These are phyloP conservation scores for Atkinsonella texensis DNA, from an alignment of 2,329 filamentous ascomycete species.

Conservation along the genomic window DNA sequence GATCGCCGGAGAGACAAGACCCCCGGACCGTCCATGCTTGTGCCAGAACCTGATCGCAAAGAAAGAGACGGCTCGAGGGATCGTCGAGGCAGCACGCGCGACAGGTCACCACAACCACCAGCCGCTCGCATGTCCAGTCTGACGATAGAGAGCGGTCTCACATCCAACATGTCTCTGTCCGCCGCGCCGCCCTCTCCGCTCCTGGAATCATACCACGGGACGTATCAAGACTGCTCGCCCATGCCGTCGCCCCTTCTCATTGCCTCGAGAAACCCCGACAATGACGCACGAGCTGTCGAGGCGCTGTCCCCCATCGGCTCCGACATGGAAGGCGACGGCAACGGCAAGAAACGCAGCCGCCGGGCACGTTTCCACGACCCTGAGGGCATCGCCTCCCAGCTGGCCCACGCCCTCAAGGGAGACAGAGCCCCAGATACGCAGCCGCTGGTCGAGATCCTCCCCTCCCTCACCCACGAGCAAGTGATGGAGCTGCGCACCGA, in stretches of 20 bases:
- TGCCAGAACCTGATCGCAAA: conserved; percentile 10
- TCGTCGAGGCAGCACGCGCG: conserved; percentile 24
- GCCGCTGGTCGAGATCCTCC: conserved; percentile 71
- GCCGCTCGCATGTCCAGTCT: conserved; percentile 39
- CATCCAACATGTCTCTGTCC: conserved; percentile 31
- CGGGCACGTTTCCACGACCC: conserved; percentile 76
- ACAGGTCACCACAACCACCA: conserved; percentile 36
- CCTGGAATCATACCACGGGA: conserved; percentile 84
- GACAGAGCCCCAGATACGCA: conserved; percentile 54
- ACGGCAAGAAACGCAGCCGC: conserved; percentile 37
- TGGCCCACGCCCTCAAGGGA: conserved; percentile 63
- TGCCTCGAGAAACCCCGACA: conserved; percentile 32
- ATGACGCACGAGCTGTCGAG: conserved; percentile 37
- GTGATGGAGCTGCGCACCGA: conserved; percentile 74
- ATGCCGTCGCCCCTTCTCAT: conserved; percentile 75
- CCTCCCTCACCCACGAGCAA: conserved; percentile 74
- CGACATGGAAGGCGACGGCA: conserved; percentile 29
- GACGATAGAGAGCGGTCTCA: conserved; percentile 34
- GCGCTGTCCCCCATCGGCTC: conserved; percentile 41
- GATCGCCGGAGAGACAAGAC: conserved; percentile 21
- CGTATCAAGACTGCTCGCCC: conserved; percentile 86
- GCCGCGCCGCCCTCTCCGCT: conserved; percentile 68
- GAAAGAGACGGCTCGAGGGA: conserved; percentile 16
- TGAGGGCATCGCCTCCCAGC: conserved; percentile 60
- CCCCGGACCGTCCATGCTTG: conserved; percentile 12